phyloP scores from a whole-genome alignment of 331 rosid genomes.

The Stylosanthes scabra region DNA sequence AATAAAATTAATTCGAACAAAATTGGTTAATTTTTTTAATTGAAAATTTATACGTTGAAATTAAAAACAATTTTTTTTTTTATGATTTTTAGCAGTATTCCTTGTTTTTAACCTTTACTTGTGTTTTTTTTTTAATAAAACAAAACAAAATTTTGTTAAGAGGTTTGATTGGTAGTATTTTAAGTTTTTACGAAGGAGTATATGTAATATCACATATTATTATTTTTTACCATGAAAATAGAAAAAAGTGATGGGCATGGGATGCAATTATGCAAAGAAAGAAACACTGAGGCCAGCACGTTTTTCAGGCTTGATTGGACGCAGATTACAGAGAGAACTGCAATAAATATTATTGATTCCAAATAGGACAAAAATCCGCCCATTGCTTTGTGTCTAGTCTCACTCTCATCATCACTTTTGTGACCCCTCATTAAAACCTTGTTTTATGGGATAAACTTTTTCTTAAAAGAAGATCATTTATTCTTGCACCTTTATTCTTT shows the following conservation, averaged over 20 bases:
- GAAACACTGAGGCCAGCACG: conserved; percentile 30
- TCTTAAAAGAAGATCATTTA: not conserved
- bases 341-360: not conserved
- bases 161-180: no score
- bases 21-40: no score
- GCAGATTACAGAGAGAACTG: not conserved
- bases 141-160: no score
- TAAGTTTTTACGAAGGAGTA: not conserved
- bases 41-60: no score
- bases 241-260: conserved; percentile 2
- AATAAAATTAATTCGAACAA: no score
- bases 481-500: not conserved
- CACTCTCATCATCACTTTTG: not conserved
- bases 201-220: not conserved
- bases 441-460: not conserved
- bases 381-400: not conserved
- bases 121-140: no score
- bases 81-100: no score
- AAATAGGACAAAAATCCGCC: conserved; percentile 26
- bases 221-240: not conserved
- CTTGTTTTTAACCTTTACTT: no score
- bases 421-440: not conserved
- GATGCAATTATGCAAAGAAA: conserved; percentile 6
- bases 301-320: conserved; percentile 34
- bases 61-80: no score